phyloP scores from a whole-genome alignment of 768 basidiomycete genomes.

The Auriscalpium microsporum region DNA sequence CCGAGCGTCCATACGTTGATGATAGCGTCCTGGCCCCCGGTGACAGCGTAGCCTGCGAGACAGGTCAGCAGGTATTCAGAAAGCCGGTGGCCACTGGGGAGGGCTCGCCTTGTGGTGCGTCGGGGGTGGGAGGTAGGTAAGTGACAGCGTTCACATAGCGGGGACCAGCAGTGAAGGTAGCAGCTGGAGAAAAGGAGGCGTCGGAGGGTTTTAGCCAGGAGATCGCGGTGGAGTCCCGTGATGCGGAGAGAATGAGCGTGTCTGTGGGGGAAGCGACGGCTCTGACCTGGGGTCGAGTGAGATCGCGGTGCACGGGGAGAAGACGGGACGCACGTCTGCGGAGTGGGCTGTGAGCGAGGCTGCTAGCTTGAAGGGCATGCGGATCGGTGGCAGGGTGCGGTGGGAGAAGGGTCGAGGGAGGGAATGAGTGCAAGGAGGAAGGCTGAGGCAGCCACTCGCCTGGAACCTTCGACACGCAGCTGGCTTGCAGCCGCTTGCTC shows the following conservation, averaged over 20 bases:
- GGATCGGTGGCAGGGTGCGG: not conserved
- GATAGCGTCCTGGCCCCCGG: conserved; percentile 84
- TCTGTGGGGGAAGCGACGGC: conserved; percentile 69
- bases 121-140: conserved; percentile 50
- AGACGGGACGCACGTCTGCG: conserved; percentile 51
- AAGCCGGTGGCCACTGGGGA: not conserved
- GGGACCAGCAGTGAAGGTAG: conserved; percentile 54
- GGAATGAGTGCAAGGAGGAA: conserved; percentile 12
- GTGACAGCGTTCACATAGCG: conserved; percentile 78
- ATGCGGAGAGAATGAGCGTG: conserved; percentile 78
- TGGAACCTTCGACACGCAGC: not conserved
- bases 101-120: conserved; percentile 59
- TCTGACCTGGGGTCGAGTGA: conserved; percentile 56
- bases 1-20: conserved; percentile 74
- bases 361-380: conserved; percentile 72
- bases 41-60: conserved; percentile 55
- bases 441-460: not conserved
- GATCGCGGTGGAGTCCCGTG: conserved; percentile 87
- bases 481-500: not conserved
- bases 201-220: conserved; percentile 59
- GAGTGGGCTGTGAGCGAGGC: conserved; percentile 63
- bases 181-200: conserved; percentile 44
- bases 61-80: not conserved
- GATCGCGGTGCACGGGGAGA: conserved; percentile 16
- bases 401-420: conserved; percentile 8